Evolutionary conservation across 2,329 filamentous ascomycete species (phyloP), one percentile per base, ranked within the genome.

Genomic region (Epichloe hybrida): DNA sequence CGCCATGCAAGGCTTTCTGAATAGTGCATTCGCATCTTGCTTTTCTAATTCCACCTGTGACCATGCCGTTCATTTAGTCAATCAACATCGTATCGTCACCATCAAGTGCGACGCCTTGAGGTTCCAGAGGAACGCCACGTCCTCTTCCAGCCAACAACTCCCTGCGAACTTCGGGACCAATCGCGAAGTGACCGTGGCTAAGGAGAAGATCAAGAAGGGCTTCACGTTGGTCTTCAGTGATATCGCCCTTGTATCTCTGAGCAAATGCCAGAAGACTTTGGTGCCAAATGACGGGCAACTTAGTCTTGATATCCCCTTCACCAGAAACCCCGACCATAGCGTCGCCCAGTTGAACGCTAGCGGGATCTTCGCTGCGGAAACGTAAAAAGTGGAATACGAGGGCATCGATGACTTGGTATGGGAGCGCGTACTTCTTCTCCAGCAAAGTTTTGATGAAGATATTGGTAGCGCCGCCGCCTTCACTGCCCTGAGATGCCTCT

Each of bases 351-450:
- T 77, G 72, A 17, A 76, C 73, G 11, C 72, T 72, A 3, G 75
- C 72, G 3, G 81, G 77, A 54, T 86, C 82, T 27, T 80, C 76
- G 49, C 79, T 85, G 36, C 87, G 79, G 72, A 95, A 96, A 15
- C 93, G 84, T 55, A 97, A 68, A 68, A 98, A 98, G 68, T 98
- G 91, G 72, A 97, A 97, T 9, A 98, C 93, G 2, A 97, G 73
- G 2, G 89, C 84, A 60, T 98, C 93, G 47, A 98, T 83, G 50
- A 95, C 91, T 68, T 95, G 91, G 71, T 86, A 96, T 0, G 91
- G 93, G 11, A 98, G 74, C 0, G 93, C 93, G 60, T 98, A 97
- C 64, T 94, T 94, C 77, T 98, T 98, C 69, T 96, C 91, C 4
- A 98, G 73, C 38, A 98, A 77, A 0, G 88, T 83, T 63, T 88